Conservation (phyloP, 805 yeast genomes). For the Sugiyamaella lignohabitans region DNA sequence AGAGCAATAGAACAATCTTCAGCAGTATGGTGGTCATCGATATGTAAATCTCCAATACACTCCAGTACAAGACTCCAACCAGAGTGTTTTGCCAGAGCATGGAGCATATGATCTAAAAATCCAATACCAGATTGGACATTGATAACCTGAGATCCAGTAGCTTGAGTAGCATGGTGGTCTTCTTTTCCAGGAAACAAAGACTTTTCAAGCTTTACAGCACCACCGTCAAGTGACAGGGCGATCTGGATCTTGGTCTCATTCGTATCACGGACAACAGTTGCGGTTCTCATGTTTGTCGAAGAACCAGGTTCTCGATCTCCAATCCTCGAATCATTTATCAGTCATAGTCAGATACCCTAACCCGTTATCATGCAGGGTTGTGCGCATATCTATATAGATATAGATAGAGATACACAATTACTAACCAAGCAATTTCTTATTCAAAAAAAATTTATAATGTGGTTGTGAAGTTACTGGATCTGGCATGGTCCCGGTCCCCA, state of each 20-base stretch:
- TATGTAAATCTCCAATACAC: slow-evolving; percentile 90
- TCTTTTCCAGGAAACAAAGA: slow-evolving; percentile 38
- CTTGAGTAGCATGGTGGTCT: slow-evolving; percentile 57
- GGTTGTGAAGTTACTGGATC: too few relatives aligned
- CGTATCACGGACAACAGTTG: slow-evolving; percentile 61
- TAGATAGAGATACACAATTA: too few relatives aligned
- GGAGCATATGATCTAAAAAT: slow-evolving; percentile 94
- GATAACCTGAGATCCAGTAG: slow-evolving; percentile 65
- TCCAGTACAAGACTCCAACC: slow-evolving; percentile 92
- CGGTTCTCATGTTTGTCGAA: slow-evolving; percentile 26
- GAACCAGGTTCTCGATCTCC: neutral
- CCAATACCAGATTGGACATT: slow-evolving; percentile 88
- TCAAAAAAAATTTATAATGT: too few relatives aligned
- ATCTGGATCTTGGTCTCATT: slow-evolving; percentile 93
- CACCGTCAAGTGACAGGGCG: slow-evolving; percentile 80
- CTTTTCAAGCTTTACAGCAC: slow-evolving; percentile 58
- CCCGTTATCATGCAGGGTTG: neutral
- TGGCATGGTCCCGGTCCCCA: too few relatives aligned
- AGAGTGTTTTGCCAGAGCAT: slow-evolving; percentile 92
- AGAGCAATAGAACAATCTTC: slow-evolving; percentile 94
- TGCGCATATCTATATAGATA: too few relatives aligned
- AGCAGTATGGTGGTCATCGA: slow-evolving; percentile 95
- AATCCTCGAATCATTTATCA: too few relatives aligned
- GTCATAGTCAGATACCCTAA: neutral
- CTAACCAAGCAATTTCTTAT: too few relatives aligned